Base-by-base conservation (phyloP, 805 yeast species). In the Jamesozyma spencerorum region DNA sequence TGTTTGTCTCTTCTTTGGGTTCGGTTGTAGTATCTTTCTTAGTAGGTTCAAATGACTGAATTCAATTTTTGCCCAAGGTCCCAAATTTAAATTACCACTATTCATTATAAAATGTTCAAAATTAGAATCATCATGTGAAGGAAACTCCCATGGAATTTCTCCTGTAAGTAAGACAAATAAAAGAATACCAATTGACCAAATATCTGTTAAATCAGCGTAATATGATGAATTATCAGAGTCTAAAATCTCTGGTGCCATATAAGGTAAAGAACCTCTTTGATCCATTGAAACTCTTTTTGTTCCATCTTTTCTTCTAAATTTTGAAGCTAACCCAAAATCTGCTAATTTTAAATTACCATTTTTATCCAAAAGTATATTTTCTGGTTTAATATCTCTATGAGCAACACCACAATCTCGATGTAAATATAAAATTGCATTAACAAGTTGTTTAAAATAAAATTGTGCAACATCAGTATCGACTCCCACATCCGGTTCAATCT, bases 351-450 rank as follows among this genome's bases (percentile, higher is more conserved):
- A 57, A 53, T 81, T 80, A 2, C 88, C 87, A 24, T 66, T 58
- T 18, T 64, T 63, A 53, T 81, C 85, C 13, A 83, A 58, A 20
- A 83, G 63, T 8, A 84, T 69, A 60, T 83, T 83, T 53, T 81
- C 88, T 2, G 88, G 87, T 58, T 82, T 82, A 38, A 82, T 67
- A 55, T 81, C 88, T 11, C 88, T 75, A 59, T 82, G 90, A 31
- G 80, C 78, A 10, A 79, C 65, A 2, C 83, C 83, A 57, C 85
- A 78, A 35, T 69, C 66, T 12, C 65, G 57, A 50, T 83, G 94
- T 33, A 81, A 53, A 46, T 70, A 81, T 17, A 66, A 69, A 8
- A 81, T 62, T 0, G 85, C 85, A 39, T 70, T 71, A 2, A 79
- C 64, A 43, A 83, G 58, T 53, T 83, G 92, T 39, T 69, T 69